A percentile compares a stretch with the other conserved stretches of the same genome.
Conservation (phyloP, 768 basidiomycete species). For the Suillus cothurnatus region DNA sequence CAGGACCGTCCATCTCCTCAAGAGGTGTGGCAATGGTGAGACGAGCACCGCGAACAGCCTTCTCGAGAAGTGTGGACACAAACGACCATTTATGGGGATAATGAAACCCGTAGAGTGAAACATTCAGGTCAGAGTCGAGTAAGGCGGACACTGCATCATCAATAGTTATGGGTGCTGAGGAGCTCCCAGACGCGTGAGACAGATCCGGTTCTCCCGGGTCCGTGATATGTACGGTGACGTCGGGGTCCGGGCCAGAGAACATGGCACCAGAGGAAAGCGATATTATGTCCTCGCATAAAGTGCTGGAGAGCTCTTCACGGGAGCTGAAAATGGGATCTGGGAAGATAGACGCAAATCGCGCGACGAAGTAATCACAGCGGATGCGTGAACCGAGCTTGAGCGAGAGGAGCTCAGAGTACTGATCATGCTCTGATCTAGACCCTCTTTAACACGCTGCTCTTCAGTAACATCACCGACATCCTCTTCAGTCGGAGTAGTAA, state of each 20-base stretch:
- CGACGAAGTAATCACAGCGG: constrained; percentile 59
- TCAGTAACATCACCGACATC: constrained; percentile 47
- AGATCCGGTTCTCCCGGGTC: constrained; percentile 41
- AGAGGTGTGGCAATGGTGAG: constrained; percentile 28
- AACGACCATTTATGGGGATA: constrained; percentile 63
- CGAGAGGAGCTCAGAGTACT: constrained; percentile 78
- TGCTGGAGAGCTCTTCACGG: constrained; percentile 55
- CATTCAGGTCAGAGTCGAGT: constrained; percentile 50
- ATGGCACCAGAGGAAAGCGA: constrained; percentile 37
- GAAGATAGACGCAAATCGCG: constrained; percentile 82
- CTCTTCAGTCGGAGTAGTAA: constrained; percentile 32
- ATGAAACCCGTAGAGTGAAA: constrained; percentile 69
- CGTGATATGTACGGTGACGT: constrained; percentile 16
- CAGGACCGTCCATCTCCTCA: constrained; percentile 23
- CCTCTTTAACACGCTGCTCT: constrained; percentile 71
- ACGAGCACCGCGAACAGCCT: constrained; percentile 44
- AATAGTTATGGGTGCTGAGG: constrained; percentile 18
- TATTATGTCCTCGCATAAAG: constrained; percentile 57
- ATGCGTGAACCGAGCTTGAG: constrained; percentile 56
- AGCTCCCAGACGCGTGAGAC: constrained; percentile 39
- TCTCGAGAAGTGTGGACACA: constrained; percentile 59
- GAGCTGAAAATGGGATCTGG: constrained; percentile 82
- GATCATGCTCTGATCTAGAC: constrained; percentile 80
- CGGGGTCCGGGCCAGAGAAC: constrained; percentile 22
- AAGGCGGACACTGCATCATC: constrained; percentile 24